Base-by-base conservation (phyloP, 768 basidiomycete genomes). In the Mycena maculata region DNA sequence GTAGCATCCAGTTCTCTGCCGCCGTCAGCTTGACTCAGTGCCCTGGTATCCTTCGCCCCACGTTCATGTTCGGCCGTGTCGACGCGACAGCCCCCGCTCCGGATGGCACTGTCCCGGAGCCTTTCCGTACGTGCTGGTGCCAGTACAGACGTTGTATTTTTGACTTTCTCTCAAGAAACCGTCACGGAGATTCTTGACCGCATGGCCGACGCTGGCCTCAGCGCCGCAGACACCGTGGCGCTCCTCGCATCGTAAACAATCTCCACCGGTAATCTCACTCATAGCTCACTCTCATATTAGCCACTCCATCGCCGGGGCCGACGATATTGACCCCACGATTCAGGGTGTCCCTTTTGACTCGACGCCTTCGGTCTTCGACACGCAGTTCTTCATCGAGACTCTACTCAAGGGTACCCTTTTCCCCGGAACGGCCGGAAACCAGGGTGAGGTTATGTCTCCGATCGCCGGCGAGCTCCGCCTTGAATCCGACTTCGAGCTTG, bases 1-100 rank as follows among this genome's bases (percentile, higher is more conserved):
- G n/a, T 53, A 70, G 72, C 41, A 77, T 78, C 45, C 77, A 78
- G 30, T 76, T 79, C 41, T 75, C 77, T n/a, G 76, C 71, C 27
- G 76, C 75, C 10, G 73, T 78, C 42, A 73, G 70, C 28, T 59
- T 76, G 22, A 67, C 57, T 31, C 73, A 75, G 65, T 79, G n/a
- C n/a, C n/a, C n/a, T n/a, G n/a, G n/a, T n/a, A n/a, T n/a, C n/a
- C n/a, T n/a, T n/a, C n/a, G n/a, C n/a, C n/a, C n/a, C n/a, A n/a
- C n/a, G n/a, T n/a, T n/a, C n/a, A n/a, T n/a, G n/a, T n/a, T n/a
- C n/a, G n/a, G n/a, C n/a, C n/a, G n/a, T n/a, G n/a, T n/a, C n/a
- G n/a, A n/a, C n/a, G n/a, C n/a, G n/a, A n/a, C n/a, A n/a, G n/a
- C n/a, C n/a, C n/a, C n/a, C n/a, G n/a, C n/a, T n/a, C n/a, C n/a